Percentiles rank a stretch among this genome's conserved stretches.
Conservation (phyloP, 305 asterid species). For the Ilex paraguariensis region DNA sequence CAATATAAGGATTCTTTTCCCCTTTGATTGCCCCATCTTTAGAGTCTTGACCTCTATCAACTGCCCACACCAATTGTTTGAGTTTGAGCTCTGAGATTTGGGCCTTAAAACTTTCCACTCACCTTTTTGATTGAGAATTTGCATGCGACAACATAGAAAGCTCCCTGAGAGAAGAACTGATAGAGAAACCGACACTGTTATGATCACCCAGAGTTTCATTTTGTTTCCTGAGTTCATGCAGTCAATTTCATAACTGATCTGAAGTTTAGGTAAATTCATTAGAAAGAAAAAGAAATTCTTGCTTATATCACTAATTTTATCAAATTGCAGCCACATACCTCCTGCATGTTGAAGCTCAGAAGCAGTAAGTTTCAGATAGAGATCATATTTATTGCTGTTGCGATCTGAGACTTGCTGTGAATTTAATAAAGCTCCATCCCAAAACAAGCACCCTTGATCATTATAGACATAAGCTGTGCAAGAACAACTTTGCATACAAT, state of each 20-base stretch:
- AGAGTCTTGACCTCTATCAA: too few relatives aligned
- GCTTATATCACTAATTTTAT: neutral
- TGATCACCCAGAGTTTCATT: slow-evolving; percentile 18
- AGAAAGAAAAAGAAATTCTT: neutral
- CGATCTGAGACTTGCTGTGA: neutral
- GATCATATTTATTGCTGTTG: neutral
- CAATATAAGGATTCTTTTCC: too few relatives aligned
- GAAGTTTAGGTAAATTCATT: too few relatives aligned
- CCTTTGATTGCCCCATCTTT: too few relatives aligned
- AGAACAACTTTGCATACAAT: slow-evolving; percentile 22
- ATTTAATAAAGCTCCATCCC: slow-evolving; percentile 29
- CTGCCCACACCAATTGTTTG: too few relatives aligned
- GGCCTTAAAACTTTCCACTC: neutral
- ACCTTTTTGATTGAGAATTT: slow-evolving; percentile 29
- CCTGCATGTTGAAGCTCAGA: slow-evolving; percentile 22
- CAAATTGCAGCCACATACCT: slow-evolving; percentile 15
- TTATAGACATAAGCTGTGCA: slow-evolving; percentile 31
- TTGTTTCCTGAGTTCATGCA: slow-evolving; percentile 19
- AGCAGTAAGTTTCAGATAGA: slow-evolving; percentile 23
- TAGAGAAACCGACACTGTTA: slow-evolving; percentile 30
- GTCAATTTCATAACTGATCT: neutral
- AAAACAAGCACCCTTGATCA: slow-evolving; percentile 16
- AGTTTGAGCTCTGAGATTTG: neutral
- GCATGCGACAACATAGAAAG: slow-evolving; percentile 22
- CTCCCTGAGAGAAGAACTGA: slow-evolving; percentile 26